A percentile compares a stretch with the other conserved stretches of the same genome.
Evolutionary conservation across 495 filamentous ascomycete genomes (phyloP).

Genomic region (Cladorrhinum samala): DNA sequence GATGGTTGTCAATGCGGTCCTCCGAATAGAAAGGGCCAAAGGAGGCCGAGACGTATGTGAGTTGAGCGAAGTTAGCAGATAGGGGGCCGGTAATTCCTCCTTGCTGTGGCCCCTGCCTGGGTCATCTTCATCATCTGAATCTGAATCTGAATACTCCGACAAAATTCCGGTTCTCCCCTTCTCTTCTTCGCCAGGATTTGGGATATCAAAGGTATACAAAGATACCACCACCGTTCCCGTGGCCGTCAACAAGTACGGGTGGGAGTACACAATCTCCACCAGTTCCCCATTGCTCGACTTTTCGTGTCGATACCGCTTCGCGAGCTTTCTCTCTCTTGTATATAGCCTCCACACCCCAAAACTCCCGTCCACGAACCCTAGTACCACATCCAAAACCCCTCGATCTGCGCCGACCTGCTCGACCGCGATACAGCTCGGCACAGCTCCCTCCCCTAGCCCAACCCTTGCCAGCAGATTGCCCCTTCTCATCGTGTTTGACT

Average conservation of each 20-base stretch:
- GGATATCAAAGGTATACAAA: conserved; percentile 58
- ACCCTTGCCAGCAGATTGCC: conserved; percentile 48
- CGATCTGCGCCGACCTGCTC: conserved; percentile 39
- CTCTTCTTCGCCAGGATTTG: conserved; percentile 8
- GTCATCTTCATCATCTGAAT: background rate
- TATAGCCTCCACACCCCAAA: conserved; percentile 65
- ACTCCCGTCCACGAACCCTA: conserved; percentile 74
- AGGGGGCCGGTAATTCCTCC: conserved; percentile 29
- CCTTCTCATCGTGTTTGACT: conserved; percentile 44
- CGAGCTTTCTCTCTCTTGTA: conserved; percentile 35
- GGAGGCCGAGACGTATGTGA: conserved; percentile 78
- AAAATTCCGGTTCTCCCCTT: background rate
- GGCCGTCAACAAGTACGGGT: conserved; percentile 74
- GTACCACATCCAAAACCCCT: conserved; percentile 44
- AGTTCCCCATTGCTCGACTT: conserved; percentile 57
- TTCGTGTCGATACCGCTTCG: conserved; percentile 47
- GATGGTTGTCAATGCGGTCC: conserved; percentile 52
- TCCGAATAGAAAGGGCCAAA: conserved; percentile 69
- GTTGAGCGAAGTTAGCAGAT: conserved; percentile 70
- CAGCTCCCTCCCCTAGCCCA: conserved; percentile 23
- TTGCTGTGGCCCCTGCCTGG: background rate
- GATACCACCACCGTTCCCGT: conserved; percentile 66
- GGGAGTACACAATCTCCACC: conserved; percentile 66
- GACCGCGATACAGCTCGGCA: conserved; percentile 64
- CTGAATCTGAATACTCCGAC: background rate